phyloP scores from a whole-genome alignment of 371 early-diverging fungal genomes.

The Mortierella sp. region DNA sequence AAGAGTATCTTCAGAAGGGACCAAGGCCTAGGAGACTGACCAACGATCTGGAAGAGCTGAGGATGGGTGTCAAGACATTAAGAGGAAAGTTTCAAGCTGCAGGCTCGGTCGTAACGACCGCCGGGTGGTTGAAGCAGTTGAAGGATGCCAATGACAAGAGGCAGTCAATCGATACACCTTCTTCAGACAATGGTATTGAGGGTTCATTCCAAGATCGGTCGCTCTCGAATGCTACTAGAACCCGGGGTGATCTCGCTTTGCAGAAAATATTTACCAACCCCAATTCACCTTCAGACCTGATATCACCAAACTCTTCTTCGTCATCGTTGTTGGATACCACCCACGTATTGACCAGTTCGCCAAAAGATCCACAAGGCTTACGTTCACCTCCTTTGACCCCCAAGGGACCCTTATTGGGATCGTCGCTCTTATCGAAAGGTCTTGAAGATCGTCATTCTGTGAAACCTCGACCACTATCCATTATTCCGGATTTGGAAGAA shows the following conservation, averaged over 20 bases:
- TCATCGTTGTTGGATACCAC: not conserved
- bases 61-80: conserved; percentile 43
- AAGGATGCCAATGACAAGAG: conserved; percentile 7
- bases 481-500: conserved; percentile 40
- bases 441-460: not conserved
- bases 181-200: not conserved
- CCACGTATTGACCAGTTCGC: not conserved
- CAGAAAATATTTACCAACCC: conserved; percentile 21
- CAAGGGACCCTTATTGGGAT: conserved; percentile 21
- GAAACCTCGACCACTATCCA: conserved; percentile 28
- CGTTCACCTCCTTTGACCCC: conserved; percentile 47
- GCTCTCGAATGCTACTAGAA: not conserved
- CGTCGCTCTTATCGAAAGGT: conserved; percentile 10
- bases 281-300: not conserved
- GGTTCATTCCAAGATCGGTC: not conserved
- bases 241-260: conserved; percentile 2
- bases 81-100: conserved; percentile 43
- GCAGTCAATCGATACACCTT: not conserved
- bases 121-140: conserved; percentile 29
- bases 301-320: not conserved
- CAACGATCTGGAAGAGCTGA: conserved; percentile 45
- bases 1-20: conserved; percentile 21
- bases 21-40: conserved; percentile 26
- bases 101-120: conserved; percentile 28
- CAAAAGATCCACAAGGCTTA: conserved; percentile 8